Evolutionary conservation across 106 monocot genomes (phyloP).

Genomic region (Platanthera zijinensis): DNA sequence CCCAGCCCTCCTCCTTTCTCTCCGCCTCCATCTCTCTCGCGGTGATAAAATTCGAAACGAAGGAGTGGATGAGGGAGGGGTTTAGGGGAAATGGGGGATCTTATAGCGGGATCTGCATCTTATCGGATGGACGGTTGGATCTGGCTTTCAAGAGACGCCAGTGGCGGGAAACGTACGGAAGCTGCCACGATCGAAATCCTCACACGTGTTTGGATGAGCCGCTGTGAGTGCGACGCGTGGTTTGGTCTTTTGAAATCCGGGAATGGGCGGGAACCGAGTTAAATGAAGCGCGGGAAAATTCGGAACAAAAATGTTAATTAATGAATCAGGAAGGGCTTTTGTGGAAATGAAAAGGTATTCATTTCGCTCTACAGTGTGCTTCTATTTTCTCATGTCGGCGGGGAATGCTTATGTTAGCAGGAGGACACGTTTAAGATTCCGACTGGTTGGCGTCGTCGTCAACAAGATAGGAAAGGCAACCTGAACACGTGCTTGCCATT

Average conservation of each 20-base stretch:
- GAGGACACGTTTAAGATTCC: conserved; percentile 1
- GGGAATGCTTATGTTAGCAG: not conserved
- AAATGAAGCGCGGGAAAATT: conserved; percentile 11
- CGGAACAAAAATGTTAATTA: not conserved
- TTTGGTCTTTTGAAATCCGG: not conserved
- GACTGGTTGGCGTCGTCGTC: not conserved
- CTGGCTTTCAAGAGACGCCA: conserved; percentile 7
- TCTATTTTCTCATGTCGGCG: not conserved
- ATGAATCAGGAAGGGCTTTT: not conserved
- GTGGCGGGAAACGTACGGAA: conserved; percentile 6
- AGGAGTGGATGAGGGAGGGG: not conserved
- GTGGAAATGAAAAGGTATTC: not conserved
- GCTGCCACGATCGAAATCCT: not conserved
- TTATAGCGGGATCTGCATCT: not conserved
- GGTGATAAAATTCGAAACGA: conserved; percentile 8
- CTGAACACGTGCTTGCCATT: too few relatives aligned
- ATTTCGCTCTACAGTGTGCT: not conserved
- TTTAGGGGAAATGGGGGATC: not conserved
- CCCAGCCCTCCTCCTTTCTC: conserved; percentile 29
- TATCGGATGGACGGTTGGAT: not conserved
- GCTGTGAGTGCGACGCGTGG: not conserved
- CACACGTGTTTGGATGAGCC: not conserved
- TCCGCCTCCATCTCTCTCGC: not conserved
- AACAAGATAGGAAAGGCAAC: not conserved
- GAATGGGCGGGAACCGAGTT: conserved; percentile 6